Percentiles rank a stretch among this genome's conserved stretches.
phyloP scores from a whole-genome alignment of 1,284 basidiomycete species.

The Trichosporon sp. region DNA sequence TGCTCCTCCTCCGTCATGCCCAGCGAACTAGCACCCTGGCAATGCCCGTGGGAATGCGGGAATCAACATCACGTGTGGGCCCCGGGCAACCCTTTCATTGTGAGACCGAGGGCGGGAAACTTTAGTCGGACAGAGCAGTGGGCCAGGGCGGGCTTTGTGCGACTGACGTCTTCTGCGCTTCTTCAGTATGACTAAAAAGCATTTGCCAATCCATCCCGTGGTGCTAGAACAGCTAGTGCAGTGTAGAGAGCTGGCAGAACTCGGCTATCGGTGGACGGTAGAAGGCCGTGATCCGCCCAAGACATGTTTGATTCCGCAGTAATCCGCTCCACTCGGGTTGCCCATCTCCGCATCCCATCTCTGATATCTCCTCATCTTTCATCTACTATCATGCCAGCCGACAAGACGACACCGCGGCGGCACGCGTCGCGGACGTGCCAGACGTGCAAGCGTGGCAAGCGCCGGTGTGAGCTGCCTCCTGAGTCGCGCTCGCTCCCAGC shows the following conservation, averaged over 20 bases:
- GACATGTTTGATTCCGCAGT: conserved; percentile 9
- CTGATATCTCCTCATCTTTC: not conserved
- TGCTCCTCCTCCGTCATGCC: not conserved
- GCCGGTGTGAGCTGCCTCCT: not conserved
- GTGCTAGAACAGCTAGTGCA: not conserved
- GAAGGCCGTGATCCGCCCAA: conserved; percentile 8
- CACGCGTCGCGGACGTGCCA: conserved; percentile 10
- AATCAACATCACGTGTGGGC: not conserved
- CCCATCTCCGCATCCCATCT: conserved; percentile 1
- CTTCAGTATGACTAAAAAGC: not conserved
- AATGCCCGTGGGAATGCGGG: conserved; percentile 4
- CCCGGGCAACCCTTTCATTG: not conserved
- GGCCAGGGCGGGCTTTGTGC: not conserved
- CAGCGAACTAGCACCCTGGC: not conserved
- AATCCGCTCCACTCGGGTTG: not conserved
- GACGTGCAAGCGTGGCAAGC: conserved; percentile 11
- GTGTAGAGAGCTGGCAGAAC: not conserved
- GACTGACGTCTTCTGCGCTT: not conserved
- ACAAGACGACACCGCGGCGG: conserved; percentile 7
- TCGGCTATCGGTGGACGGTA: not conserved
- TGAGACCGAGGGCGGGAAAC: not conserved
- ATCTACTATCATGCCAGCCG: not conserved
- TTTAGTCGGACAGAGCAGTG: not conserved
- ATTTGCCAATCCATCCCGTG: not conserved
- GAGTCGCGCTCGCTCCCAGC: not conserved